Evolutionary conservation across 805 yeast genomes (phyloP), one percentile per base, ranked within the genome.

Genomic region (Candida fluviatilis): DNA sequence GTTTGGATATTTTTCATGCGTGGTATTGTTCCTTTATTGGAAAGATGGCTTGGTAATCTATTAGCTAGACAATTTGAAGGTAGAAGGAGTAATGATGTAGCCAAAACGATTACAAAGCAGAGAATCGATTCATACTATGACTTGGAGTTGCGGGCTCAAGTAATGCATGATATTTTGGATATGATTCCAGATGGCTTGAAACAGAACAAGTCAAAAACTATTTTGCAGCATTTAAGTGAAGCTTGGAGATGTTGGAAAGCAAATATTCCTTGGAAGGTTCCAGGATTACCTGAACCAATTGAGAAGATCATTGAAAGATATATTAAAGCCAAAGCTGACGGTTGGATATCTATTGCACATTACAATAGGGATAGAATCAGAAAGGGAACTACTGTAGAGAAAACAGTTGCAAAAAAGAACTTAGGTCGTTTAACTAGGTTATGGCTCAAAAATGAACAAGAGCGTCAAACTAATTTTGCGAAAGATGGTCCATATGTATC

Each of bases 211-310:
- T 80, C 96, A 1, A 84, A 84, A 51, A 80, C 95, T 0, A 84
- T 93, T 37, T 61, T 93, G 34, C 98, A 93, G 52, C 99, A 93
- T 60, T 69, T 93, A 41, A 85, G 95, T 55, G 99, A 93, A 59
- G 99, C 99, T 0, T 93, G 99, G 99, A 71, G 99, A 57, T 93
- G 98, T 58, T 93, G 99, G 99, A 93, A 93, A 58, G 99, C 99
- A 2, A 91, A 93, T 54, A 84, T 93, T 41, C 96, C 97, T 0
- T 93, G 98, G 98, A 81, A 87, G 49, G 98, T 93, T 12, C 95
- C 96, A 1, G 98, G 98, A 0, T 69, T 93, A 62, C 99, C 99
- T 2, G 84, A 76, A 37, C 97, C 97, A 0, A 78, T 93, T 18
- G 93, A 82, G 48, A 76, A 78, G 31, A 86, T 93, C 27, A 90